phyloP scores from a whole-genome alignment of 495 filamentous ascomycete genomes.

The Podospora australis region DNA sequence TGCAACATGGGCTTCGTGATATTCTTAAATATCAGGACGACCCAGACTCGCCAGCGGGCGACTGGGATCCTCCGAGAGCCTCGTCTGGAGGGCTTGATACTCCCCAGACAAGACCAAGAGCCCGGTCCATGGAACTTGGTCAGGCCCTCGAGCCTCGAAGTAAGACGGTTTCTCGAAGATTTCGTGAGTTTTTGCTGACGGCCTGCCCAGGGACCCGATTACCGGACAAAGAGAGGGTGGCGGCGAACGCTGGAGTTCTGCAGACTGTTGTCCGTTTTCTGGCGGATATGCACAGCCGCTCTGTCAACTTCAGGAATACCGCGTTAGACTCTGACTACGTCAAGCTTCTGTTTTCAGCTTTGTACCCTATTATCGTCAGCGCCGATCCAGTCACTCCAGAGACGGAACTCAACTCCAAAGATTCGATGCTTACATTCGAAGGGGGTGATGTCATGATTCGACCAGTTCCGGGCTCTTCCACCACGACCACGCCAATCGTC shows the following conservation, averaged over 20 bases:
- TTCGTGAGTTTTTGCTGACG: constrained; percentile 12
- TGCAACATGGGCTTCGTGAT: constrained; percentile 70
- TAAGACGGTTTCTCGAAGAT: constrained; percentile 20
- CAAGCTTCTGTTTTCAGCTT: constrained; percentile 63
- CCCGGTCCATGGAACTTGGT: constrained; percentile 41
- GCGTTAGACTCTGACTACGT: constrained; percentile 69
- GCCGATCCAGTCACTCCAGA: constrained; percentile 74
- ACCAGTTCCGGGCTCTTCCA: constrained; percentile 55
- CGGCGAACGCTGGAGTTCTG: constrained; percentile 51
- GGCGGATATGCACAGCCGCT: constrained; percentile 66
- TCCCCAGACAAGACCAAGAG: constrained; percentile 31
- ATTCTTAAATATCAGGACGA: constrained; percentile 57
- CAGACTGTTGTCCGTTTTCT: constrained; percentile 73
- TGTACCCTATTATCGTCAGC: constrained; percentile 82
- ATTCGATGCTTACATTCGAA: constrained; percentile 74
- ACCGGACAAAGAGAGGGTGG: constrained; percentile 42
- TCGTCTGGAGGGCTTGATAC: constrained; percentile 14
- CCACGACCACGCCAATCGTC: constrained; percentile 54
- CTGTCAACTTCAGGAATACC: constrained; percentile 71
- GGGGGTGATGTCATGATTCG: constrained; percentile 77
- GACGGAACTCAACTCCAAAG: constrained; percentile 71
- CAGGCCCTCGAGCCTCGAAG: constrained; percentile 46
- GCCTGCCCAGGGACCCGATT: constrained; percentile 20
- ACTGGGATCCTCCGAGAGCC: constrained; percentile 13
- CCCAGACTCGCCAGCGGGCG: constrained; percentile 43